These are phyloP conservation scores for Mycena crocata DNA, from an alignment of 768 basidiomycete species.

Conservation along the genomic window DNA sequence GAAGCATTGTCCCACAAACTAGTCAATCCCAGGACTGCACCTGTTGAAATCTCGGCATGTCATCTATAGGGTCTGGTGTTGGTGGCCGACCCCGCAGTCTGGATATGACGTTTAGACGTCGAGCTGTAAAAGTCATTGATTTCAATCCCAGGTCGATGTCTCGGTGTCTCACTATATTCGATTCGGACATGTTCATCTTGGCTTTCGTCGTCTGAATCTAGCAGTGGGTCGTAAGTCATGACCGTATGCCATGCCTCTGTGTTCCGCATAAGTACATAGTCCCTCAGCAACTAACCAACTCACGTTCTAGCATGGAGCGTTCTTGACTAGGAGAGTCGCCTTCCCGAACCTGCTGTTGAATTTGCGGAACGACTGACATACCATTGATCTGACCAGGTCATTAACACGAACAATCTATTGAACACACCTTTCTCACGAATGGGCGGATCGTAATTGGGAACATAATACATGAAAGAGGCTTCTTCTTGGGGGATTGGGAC, in stretches of 20 bases:
- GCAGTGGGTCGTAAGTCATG: constrained; percentile 70
- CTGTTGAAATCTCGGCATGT: constrained; percentile 30
- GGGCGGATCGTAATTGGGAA: constrained; percentile 52
- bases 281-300: constrained; percentile 29
- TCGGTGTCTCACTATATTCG: constrained; percentile 66
- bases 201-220: constrained; percentile 80
- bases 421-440: constrained; percentile 14
- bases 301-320: constrained; percentile 63
- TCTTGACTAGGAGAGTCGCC: constrained; percentile 36
- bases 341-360: constrained; percentile 12
- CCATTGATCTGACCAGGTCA: constrained; percentile 2
- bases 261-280: constrained; percentile 20
- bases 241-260: constrained; percentile 82
- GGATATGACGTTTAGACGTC: constrained; percentile 63
- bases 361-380: constrained; percentile 16
- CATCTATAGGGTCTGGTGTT: constrained; percentile 54
- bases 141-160: constrained; percentile 13
- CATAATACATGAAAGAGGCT: constrained; percentile 61
- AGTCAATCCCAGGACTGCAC: constrained; percentile 32
- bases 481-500: constrained; percentile 57
- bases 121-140: constrained; percentile 46
- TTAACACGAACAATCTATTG: not conserved
- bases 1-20: not conserved
- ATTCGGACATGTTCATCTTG: constrained; percentile 69
- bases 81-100: constrained; percentile 63